Conservation (phyloP, 2,329 filamentous ascomycete genomes). For the Claviceps pazoutovae region DNA sequence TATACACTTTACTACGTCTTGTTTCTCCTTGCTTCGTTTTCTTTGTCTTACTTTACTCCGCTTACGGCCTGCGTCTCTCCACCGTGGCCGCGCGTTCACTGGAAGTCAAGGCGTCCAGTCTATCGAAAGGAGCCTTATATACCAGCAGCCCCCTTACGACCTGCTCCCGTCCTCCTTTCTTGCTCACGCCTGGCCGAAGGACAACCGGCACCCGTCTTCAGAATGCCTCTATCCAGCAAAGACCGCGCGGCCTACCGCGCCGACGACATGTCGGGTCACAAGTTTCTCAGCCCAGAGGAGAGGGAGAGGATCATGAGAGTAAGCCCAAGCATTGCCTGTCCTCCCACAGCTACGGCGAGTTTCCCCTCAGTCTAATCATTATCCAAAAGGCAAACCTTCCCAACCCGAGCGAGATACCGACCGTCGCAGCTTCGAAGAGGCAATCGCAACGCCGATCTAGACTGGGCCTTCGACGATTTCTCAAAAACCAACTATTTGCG, state of each 20-base stretch:
- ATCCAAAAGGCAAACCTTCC: constrained; percentile 21
- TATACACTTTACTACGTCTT: background rate
- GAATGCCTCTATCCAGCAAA: constrained; percentile 21
- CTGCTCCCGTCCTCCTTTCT: background rate
- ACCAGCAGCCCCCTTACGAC: background rate
- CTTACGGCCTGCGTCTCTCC: background rate
- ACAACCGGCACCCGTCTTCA: background rate
- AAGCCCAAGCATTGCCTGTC: background rate
- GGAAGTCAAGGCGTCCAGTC: background rate
- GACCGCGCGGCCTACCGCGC: constrained; percentile 26
- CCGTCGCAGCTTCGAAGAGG: constrained; percentile 11
- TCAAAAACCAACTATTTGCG: constrained; percentile 49
- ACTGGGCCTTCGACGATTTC: constrained; percentile 46
- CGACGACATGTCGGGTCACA: constrained; percentile 23
- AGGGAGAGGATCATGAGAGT: constrained; percentile 24
- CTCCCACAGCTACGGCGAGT: background rate
- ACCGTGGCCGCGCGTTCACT: background rate
- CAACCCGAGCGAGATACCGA: constrained; percentile 19
- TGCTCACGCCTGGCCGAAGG: background rate
- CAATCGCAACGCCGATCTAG: constrained; percentile 23
- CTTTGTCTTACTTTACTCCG: background rate
- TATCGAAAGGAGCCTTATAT: background rate
- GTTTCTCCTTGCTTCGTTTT: background rate
- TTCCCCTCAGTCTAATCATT: no score
- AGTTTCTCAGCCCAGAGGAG: constrained; percentile 21